Evolutionary conservation across 2,329 filamentous ascomycete genomes (phyloP).

Genomic region (Aspergillus pseudoterreus): DNA sequence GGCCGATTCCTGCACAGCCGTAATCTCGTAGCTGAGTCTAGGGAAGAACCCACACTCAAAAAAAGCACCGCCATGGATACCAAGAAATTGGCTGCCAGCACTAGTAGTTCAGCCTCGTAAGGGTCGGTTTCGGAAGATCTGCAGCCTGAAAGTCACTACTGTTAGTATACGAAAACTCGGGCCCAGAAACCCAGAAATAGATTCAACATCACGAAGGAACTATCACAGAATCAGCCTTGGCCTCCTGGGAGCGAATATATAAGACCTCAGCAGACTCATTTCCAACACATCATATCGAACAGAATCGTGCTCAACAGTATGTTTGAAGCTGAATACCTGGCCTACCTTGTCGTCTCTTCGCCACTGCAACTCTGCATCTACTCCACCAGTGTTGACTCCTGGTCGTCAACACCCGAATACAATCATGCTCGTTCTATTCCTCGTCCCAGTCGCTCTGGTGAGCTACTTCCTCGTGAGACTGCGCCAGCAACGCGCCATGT

Average conservation of each 20-base stretch:
- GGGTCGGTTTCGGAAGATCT: conserved; percentile 2
- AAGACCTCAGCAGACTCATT: conserved; percentile 1
- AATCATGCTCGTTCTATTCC: conserved; percentile 10
- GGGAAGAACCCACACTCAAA: background rate
- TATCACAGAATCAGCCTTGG: conserved; percentile 3
- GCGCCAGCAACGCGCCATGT: conserved; percentile 12
- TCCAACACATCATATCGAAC: background rate
- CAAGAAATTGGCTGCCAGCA: background rate
- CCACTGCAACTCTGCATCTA: conserved; percentile 16
- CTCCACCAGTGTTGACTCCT: conserved; percentile 9
- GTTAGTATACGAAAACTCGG: conserved; percentile 3
- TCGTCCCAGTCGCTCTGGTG: conserved; percentile 5
- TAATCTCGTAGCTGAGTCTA: conserved; percentile 1
- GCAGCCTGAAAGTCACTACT: background rate
- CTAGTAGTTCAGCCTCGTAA: background rate
- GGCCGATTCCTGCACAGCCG: conserved; percentile 1
- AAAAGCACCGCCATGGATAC: background rate
- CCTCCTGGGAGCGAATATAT: conserved; percentile 1
- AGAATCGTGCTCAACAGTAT: conserved; percentile 7
- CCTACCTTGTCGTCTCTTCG: conserved; percentile 11
- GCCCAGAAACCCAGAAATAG: conserved; percentile 5
- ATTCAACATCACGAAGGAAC: conserved; percentile 1
- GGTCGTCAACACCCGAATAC: conserved; percentile 3
- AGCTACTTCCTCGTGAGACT: conserved; percentile 12
- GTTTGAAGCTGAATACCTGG: conserved; percentile 13